phyloP scores from a whole-genome alignment of 257 asterid genomes.

The Oldenlandia corymbosa region DNA sequence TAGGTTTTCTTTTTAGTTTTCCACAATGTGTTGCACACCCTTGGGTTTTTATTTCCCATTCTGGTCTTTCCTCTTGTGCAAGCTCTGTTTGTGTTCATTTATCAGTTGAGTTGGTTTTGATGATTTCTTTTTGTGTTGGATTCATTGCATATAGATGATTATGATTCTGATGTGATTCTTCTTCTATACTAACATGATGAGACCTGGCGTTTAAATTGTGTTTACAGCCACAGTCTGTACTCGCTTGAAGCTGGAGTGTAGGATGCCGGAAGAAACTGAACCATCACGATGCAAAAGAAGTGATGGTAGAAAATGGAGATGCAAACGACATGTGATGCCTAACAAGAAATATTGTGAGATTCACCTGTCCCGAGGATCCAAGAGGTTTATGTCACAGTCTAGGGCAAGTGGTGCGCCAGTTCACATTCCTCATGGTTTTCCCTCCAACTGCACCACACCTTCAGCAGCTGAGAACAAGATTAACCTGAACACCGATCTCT shows the following conservation, averaged over 20 bases:
- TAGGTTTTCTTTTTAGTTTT: too few relatives aligned
- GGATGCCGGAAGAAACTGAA: slow-evolving; percentile 22
- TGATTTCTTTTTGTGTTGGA: not conserved
- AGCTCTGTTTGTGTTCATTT: not conserved
- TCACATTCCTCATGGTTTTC: not conserved
- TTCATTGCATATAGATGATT: not conserved
- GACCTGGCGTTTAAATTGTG: not conserved
- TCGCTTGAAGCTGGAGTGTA: slow-evolving; percentile 16
- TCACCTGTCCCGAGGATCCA: slow-evolving; percentile 68
- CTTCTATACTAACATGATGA: slow-evolving; percentile 1
- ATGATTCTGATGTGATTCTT: not conserved
- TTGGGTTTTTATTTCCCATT: too few relatives aligned
- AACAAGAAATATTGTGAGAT: slow-evolving; percentile 48
- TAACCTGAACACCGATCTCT: slow-evolving; percentile 43
- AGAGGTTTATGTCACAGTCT: slow-evolving; percentile 23
- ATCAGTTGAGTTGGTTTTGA: not conserved
- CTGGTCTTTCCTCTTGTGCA: too few relatives aligned
- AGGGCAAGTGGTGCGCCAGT: slow-evolving; percentile 10
- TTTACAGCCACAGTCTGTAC: slow-evolving; percentile 10
- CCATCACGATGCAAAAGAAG: slow-evolving; percentile 60
- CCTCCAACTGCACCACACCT: slow-evolving; percentile 2
- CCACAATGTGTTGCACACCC: too few relatives aligned
- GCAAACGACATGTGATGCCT: slow-evolving; percentile 37
- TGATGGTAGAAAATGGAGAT: slow-evolving; percentile 75
- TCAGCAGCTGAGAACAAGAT: slow-evolving; percentile 21